These are phyloP conservation scores for Botrytis byssoidea DNA, from an alignment of 2,329 filamentous ascomycete species.

Conservation along the genomic window DNA sequence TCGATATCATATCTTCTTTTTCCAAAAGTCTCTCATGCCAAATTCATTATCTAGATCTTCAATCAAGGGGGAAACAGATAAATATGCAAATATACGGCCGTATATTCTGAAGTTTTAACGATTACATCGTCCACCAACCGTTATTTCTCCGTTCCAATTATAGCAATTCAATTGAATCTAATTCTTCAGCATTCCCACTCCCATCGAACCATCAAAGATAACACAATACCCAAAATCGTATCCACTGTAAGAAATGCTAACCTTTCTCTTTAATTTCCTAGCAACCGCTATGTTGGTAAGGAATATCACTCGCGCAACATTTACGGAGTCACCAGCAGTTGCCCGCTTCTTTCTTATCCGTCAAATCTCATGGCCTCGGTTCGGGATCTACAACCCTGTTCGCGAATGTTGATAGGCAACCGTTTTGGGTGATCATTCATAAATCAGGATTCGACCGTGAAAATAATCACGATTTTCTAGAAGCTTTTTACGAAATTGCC, in stretches of 20 bases:
- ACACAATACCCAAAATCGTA: background rate
- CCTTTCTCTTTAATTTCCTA: background rate
- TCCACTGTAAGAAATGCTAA: background rate
- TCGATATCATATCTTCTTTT: background rate
- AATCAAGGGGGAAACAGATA: background rate
- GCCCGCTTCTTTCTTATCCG: background rate
- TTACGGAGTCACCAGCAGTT: background rate
- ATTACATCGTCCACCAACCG: background rate
- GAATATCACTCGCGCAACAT: conserved; percentile 1
- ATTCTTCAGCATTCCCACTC: background rate
- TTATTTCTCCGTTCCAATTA: background rate
- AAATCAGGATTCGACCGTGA: background rate
- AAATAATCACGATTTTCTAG: background rate
- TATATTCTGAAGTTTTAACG: background rate
- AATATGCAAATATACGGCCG: background rate
- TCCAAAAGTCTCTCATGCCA: background rate
- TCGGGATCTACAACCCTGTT: background rate
- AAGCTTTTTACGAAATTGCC: background rate
- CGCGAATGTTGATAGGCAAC: conserved; percentile 1
- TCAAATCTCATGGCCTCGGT: background rate
- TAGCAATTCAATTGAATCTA: background rate
- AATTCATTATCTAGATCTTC: background rate
- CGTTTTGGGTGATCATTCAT: background rate
- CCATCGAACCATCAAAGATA: background rate
- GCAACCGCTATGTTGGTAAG: background rate